Evolutionary conservation across 2,329 filamentous ascomycete genomes (phyloP), one percentile per base, ranked within the genome.

Genomic region (Phaeoacremonium minimum): DNA sequence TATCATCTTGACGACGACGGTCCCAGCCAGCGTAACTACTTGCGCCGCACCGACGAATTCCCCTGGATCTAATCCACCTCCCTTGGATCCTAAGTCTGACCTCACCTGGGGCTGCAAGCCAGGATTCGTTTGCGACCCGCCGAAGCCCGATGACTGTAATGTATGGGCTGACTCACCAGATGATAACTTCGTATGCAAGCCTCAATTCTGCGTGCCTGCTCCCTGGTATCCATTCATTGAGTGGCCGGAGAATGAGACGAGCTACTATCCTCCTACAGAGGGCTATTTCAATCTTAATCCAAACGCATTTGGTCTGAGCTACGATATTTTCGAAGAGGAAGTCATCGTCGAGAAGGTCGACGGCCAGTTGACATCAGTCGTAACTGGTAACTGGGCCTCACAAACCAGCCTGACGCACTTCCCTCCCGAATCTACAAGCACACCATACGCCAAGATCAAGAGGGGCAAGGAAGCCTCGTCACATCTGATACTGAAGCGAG

Each of bases 221-320:
- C 73, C 69, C 0, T 39, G 49, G 0, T 52, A 60, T 42, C 47
- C 49, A 2, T 46, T 45, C 2, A 52, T 66, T 1, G 49, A 48
- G 1, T 80, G 75, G 76, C 46, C 55, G 0, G 46, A 53, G 2
- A 64, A 67, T 37, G 38, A 62, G 30, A 76, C 71, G 0, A 44
- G 58, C 13, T 78, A 73, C 49, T 80, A 71, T 43, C 71, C 71
- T 3, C 65, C 71, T 2, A 66, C 63, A 1, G 52, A 65, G 0
- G 75, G 71, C 4, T 85, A 84, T 52, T 86, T 80, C 59, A 72
- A 85, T 40, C 66, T 86, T n/a, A 65, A 80, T 37, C 77, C 83
- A 0, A 54, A 64, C 2, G 67, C 67, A 0, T 87, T 86, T 40
- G 81, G 80, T 5, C 61, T 86, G 13, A 73, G 67, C 33, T 81